Evolutionary conservation across 2,329 filamentous ascomycete genomes (phyloP).

Genomic region (Pyricularia pennisetigena): DNA sequence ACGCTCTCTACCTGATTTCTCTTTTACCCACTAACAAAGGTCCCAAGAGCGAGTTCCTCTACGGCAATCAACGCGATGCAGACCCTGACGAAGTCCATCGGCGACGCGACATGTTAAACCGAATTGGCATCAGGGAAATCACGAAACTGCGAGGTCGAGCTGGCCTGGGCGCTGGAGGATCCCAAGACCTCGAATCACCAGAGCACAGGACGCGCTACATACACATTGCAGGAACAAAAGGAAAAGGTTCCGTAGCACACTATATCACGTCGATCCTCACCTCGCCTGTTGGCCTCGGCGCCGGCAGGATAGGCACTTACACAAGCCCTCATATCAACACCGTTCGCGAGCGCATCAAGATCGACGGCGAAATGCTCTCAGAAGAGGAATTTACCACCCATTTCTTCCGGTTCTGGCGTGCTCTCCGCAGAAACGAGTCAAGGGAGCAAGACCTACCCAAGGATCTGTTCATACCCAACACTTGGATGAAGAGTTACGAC

Average conservation of each 20-base stretch:
- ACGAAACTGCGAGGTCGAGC: slow-evolving; percentile 65
- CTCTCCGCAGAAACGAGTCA: slow-evolving; percentile 29
- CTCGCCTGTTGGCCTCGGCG: slow-evolving; percentile 8
- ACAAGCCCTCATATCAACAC: slow-evolving; percentile 80
- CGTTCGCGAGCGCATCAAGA: slow-evolving; percentile 74
- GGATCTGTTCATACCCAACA: not conserved
- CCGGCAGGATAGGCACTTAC: slow-evolving; percentile 58
- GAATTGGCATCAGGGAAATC: slow-evolving; percentile 73
- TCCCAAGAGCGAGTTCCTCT: slow-evolving; percentile 40
- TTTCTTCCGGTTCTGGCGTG: slow-evolving; percentile 80
- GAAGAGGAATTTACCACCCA: slow-evolving; percentile 62
- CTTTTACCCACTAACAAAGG: slow-evolving; percentile 72
- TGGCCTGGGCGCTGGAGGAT: slow-evolving; percentile 53
- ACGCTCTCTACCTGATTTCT: slow-evolving; percentile 65
- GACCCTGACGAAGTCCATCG: not conserved
- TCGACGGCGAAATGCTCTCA: slow-evolving; percentile 62
- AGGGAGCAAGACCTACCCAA: slow-evolving; percentile 14
- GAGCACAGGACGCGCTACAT: slow-evolving; percentile 40
- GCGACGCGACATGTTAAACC: slow-evolving; percentile 50
- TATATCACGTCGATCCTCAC: slow-evolving; percentile 71
- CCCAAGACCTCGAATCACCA: not conserved
- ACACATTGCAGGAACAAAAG: slow-evolving; percentile 89
- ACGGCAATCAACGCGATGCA: slow-evolving; percentile 27
- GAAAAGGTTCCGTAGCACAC: slow-evolving; percentile 82
- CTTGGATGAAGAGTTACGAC: slow-evolving; percentile 2